Evolutionary conservation across 176 grass and related monocot genomes (phyloP), one percentile per base, ranked within the genome.

Genomic region (Urochloa ruziziensis): DNA sequence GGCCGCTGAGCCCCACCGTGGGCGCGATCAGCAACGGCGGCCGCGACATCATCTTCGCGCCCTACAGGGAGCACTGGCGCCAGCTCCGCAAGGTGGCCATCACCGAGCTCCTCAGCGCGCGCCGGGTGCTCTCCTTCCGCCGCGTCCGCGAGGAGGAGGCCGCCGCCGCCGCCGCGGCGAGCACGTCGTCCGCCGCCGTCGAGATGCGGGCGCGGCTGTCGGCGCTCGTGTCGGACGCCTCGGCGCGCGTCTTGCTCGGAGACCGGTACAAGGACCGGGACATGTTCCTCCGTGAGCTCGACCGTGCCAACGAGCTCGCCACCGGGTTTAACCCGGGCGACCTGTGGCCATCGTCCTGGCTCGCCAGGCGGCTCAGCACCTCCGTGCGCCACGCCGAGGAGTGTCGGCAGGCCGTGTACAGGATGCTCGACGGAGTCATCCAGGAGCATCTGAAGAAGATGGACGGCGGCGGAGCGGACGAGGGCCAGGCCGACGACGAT

Each of bases 11-110:
- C 37, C 16, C 88, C 51, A 91, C 90, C 30, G 60, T 76, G 13
- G 14, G 87, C 29, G 77, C 48, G 35, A 12, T 92, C 4, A 59
- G 32, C 42, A 82, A 80, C 87, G 80, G 57, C 32, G 81, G 74
- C 58, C 28, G 37, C 14, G 89, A 88, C 75, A 86, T 97, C 52
- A 32, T 81, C 80, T 93, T 89, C 67, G 80, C 91, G 1, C 89
- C 94, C 4, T 92, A 94, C 78, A 85, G 94, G 0, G 78, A 75
- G 0, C 74, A 90, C 79, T 97, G 94, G 94, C 86, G 87, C 44
- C 91, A 94, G 59, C 51, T 88, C 9, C 88, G 88, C 6, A 92
- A 85, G 72, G 63, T 92, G 32, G 89, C 76, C 67, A 64, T 90
- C 68, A 82, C 67, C 2, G 92, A 91, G 62, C 85, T 97, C 21